Conservation (phyloP, 441 rosid genomes). For the Eutrema salsugineum region DNA sequence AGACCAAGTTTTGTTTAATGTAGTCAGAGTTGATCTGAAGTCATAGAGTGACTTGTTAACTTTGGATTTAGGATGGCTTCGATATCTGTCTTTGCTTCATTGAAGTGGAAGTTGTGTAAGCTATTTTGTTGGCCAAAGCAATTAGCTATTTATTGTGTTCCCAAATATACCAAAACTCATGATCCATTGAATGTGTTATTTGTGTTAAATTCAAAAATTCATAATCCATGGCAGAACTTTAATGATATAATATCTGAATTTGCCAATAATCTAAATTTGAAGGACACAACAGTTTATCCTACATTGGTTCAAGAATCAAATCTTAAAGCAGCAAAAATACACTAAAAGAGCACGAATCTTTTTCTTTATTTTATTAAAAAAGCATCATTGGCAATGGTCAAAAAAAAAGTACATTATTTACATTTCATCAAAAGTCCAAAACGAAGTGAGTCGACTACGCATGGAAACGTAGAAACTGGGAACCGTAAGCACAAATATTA, state of each 20-base stretch:
- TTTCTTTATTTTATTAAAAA: not conserved
- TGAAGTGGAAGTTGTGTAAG: not conserved
- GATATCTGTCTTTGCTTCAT: not conserved
- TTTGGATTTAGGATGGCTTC: not conserved
- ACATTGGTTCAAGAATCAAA: too few species aligned
- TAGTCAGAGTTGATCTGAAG: not conserved
- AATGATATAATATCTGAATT: too few species aligned
- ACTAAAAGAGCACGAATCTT: too few species aligned
- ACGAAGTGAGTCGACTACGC: not conserved
- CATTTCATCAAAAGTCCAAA: constrained; percentile 13
- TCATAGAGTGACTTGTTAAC: not conserved
- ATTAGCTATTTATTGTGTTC: too few species aligned
- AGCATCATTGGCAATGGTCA: not conserved
- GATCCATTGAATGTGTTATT: too few species aligned
- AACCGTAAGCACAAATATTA: constrained; percentile 43
- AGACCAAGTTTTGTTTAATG: constrained; percentile 1
- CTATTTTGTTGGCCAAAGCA: too few species aligned
- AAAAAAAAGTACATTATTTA: not conserved
- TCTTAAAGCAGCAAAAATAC: too few species aligned
- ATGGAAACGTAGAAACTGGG: constrained; percentile 46
- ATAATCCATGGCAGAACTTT: too few species aligned
- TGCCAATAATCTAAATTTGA: too few species aligned
- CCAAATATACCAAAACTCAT: too few species aligned
- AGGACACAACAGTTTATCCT: too few species aligned
- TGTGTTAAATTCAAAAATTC: too few species aligned